phyloP scores from a whole-genome alignment of 2,329 filamentous ascomycete species.

The Botrytis hyacinthi region DNA sequence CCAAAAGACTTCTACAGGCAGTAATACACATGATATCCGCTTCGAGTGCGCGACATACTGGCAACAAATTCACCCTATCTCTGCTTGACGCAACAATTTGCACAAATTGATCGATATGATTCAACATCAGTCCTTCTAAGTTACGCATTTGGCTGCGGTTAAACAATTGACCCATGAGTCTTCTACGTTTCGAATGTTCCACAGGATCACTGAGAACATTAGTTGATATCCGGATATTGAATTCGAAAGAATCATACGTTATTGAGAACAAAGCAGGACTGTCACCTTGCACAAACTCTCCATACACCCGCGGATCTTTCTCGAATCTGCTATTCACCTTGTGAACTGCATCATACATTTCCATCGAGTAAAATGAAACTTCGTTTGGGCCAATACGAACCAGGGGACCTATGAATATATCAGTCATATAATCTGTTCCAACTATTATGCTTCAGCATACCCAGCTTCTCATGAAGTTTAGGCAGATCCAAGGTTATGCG shows the following conservation, averaged over 20 bases:
- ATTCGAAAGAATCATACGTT: neutral
- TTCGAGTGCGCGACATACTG: neutral
- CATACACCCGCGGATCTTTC: neutral
- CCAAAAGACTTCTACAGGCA: neutral
- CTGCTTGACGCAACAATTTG: neutral
- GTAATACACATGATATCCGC: neutral
- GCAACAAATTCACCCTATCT: neutral
- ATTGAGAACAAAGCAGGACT: neutral
- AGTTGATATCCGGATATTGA: neutral
- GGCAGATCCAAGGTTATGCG: neutral
- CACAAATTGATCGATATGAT: neutral
- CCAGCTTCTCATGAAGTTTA: neutral
- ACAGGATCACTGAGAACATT: neutral
- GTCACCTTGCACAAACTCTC: neutral
- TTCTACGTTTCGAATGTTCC: neutral
- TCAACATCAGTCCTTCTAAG: neutral
- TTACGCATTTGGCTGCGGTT: neutral
- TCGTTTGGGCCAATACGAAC: neutral
- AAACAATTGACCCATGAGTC: neutral
- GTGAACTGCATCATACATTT: neutral
- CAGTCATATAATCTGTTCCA: neutral
- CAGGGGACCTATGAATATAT: neutral
- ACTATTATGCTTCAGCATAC: neutral
- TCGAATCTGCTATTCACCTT: neutral
- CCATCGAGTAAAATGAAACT: neutral